phyloP scores from a whole-genome alignment of 257 asterid species.

The Rauvolfia tetraphylla region DNA sequence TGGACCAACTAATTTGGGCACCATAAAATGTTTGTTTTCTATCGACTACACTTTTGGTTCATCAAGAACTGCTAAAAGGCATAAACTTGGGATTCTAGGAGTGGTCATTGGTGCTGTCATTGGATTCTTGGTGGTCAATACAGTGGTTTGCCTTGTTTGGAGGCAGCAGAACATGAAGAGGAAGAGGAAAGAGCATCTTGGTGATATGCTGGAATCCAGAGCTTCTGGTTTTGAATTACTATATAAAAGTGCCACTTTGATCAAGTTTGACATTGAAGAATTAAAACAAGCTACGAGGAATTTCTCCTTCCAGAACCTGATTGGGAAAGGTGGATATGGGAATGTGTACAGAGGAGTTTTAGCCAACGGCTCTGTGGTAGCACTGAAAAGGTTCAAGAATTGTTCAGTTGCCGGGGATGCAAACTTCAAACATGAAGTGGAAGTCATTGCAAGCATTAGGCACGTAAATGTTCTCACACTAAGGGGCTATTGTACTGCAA shows the following conservation, averaged over 20 bases:
- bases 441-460: slow-evolving; percentile 26
- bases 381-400: slow-evolving; percentile 18
- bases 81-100: background rate
- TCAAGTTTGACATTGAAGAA: slow-evolving; percentile 13
- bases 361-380: slow-evolving; percentile 22
- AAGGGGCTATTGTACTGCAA: slow-evolving; percentile 18
- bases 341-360: slow-evolving; percentile 16
- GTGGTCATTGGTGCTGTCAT: background rate
- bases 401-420: slow-evolving; percentile 18
- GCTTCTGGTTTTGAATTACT: slow-evolving; percentile 12
- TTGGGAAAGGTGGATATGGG: slow-evolving; percentile 17
- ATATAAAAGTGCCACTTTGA: slow-evolving; percentile 4
- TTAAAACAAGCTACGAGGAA: slow-evolving; percentile 17
- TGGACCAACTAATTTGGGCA: slow-evolving; percentile 19
- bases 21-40: slow-evolving; percentile 15
- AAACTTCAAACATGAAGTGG: slow-evolving; percentile 16
- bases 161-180: background rate
- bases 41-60: background rate
- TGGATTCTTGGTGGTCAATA: background rate
- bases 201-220: background rate
- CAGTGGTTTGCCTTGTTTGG: background rate
- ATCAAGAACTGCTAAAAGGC: background rate
- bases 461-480: slow-evolving; percentile 21
- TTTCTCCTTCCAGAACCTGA: slow-evolving; percentile 20
- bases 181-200: background rate